Evolutionary conservation across 768 basidiomycete genomes (phyloP).

Genomic region (Rhizopogon vesiculosus): DNA sequence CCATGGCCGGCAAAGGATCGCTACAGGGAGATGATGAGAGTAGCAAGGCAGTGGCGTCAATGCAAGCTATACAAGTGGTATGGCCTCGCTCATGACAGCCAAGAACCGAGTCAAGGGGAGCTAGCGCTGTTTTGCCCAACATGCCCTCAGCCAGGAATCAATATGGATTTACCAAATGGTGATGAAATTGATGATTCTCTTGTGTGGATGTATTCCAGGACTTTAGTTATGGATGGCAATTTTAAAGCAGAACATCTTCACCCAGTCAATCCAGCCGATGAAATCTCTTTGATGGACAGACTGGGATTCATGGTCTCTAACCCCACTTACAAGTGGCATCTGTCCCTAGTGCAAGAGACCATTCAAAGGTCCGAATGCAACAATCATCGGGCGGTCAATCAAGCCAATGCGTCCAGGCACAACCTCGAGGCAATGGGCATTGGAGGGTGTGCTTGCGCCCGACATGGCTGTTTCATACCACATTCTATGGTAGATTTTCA

Average conservation of each 20-base stretch:
- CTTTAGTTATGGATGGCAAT: background rate
- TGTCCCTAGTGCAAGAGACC: background rate
- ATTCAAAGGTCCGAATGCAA: constrained; percentile 9
- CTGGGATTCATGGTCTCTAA: background rate
- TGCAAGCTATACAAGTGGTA: constrained; percentile 17
- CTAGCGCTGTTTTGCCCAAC: background rate
- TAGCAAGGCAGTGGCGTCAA: constrained; percentile 11
- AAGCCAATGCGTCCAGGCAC: constrained; percentile 5
- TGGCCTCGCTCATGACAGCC: constrained; percentile 2
- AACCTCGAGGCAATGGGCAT: constrained; percentile 23
- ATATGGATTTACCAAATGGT: background rate
- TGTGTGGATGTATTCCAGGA: background rate
- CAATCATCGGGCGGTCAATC: constrained; percentile 14
- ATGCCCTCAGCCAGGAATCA: constrained; percentile 4
- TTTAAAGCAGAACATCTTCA: background rate
- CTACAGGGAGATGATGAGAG: constrained; percentile 13
- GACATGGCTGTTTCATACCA: constrained; percentile 27
- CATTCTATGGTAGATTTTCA: constrained; percentile 22
- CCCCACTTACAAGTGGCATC: background rate
- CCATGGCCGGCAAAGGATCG: constrained; percentile 3
- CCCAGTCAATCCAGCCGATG: constrained; percentile 4
- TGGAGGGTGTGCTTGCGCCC: constrained; percentile 24
- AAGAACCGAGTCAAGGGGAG: background rate
- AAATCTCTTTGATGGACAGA: constrained; percentile 10
- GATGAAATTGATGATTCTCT: background rate